Evolutionary conservation across 768 basidiomycete genomes (phyloP).

Genomic region (Amanita jacksonii): DNA sequence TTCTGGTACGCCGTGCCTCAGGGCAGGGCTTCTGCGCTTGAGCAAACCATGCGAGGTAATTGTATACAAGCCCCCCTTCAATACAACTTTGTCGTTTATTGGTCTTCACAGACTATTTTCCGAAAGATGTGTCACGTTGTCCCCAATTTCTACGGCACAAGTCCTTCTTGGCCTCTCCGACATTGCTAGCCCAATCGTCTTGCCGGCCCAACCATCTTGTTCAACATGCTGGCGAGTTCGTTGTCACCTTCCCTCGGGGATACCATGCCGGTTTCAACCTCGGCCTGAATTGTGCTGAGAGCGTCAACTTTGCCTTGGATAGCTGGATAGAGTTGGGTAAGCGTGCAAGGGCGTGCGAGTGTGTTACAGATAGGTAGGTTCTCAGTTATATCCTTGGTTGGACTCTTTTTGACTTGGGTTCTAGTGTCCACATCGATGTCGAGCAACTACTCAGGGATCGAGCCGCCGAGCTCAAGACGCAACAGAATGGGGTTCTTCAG

Average conservation of each 20-base stretch:
- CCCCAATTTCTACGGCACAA: constrained; percentile 96
- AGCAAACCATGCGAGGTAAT: constrained; percentile 79
- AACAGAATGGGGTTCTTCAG: constrained; percentile 14
- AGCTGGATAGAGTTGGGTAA: constrained; percentile 89
- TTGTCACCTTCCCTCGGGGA: constrained; percentile 90
- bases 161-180: constrained; percentile 88
- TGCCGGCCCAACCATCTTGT: constrained; percentile 81
- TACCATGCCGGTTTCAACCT: constrained; percentile 98
- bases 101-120: constrained; percentile 67
- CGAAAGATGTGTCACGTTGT: constrained; percentile 75
- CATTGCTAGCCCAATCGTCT: constrained; percentile 65
- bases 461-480: constrained; percentile 33
- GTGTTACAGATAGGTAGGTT: constrained; percentile 60
- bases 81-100: too few species aligned
- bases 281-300: constrained; percentile 94
- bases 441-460: constrained; percentile 72
- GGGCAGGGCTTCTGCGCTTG: constrained; percentile 70
- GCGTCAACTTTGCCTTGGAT: constrained; percentile 93
- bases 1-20: constrained; percentile 98
- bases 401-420: constrained; percentile 2
- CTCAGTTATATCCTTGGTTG: background rate
- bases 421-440: constrained; percentile 88
- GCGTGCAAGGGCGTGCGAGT: constrained; percentile 66
- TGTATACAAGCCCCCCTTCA: too few species aligned
- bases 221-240: constrained; percentile 91